A percentile compares a stretch with the other conserved stretches of the same genome.
phyloP scores from a whole-genome alignment of 2,329 filamentous ascomycete species.

The Aspergillus unguis region DNA sequence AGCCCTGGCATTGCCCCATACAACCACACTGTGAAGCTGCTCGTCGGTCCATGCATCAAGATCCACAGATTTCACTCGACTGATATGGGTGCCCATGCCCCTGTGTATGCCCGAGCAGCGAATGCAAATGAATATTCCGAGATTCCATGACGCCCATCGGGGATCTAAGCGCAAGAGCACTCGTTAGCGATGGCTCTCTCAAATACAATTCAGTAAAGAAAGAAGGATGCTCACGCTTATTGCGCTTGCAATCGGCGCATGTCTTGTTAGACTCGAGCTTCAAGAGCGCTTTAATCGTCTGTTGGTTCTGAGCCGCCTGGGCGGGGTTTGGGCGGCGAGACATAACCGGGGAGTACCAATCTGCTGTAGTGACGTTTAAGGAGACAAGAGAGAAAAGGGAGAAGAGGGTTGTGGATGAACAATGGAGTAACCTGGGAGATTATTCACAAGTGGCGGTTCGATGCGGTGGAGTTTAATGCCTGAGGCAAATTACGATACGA shows the following conservation, averaged over 20 bases:
- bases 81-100: slow-evolving; percentile 98
- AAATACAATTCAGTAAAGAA: not conserved
- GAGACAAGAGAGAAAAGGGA: slow-evolving; percentile 5
- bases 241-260: slow-evolving; percentile 97
- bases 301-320: slow-evolving; percentile 86
- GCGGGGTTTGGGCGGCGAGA: slow-evolving; percentile 65
- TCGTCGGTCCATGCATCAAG: slow-evolving; percentile 98
- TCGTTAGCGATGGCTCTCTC: slow-evolving; percentile 17
- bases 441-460: slow-evolving; percentile 27
- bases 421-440: slow-evolving; percentile 13
- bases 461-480: slow-evolving; percentile 28
- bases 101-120: slow-evolving; percentile 97
- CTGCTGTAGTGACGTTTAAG: slow-evolving; percentile 7
- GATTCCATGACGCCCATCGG: slow-evolving; percentile 98
- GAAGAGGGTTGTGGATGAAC: slow-evolving; percentile 6
- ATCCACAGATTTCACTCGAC: slow-evolving; percentile 95
- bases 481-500: slow-evolving; percentile 18
- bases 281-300: slow-evolving; percentile 88
- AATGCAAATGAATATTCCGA: slow-evolving; percentile 96
- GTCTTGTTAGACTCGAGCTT: slow-evolving; percentile 95
- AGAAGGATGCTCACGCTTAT: slow-evolving; percentile 72
- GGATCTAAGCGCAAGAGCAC: slow-evolving; percentile 61
- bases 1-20: slow-evolving; percentile 92
- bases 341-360: slow-evolving; percentile 25
- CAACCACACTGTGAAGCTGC: slow-evolving; percentile 87